phyloP scores from a whole-genome alignment of 495 filamentous ascomycete species.

The Bombardia bombarda region DNA sequence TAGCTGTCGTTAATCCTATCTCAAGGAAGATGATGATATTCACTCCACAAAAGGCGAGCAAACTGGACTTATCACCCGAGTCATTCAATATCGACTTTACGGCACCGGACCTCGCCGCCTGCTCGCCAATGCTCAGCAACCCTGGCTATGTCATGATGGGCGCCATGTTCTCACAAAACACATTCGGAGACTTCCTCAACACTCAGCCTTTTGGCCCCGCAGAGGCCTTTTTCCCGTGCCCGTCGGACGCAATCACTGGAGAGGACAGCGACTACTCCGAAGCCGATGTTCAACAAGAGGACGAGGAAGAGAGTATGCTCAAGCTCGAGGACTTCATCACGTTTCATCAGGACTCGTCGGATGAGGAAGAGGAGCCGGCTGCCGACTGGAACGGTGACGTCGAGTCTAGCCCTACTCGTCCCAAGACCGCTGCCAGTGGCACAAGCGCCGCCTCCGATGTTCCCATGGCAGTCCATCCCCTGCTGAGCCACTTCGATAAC shows the following conservation, averaged over 20 bases:
- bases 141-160: constrained; percentile 73
- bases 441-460: constrained; percentile 33
- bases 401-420: constrained; percentile 46
- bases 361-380: constrained; percentile 42
- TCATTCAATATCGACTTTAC: constrained; percentile 36
- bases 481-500: constrained; percentile 59
- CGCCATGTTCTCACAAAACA: constrained; percentile 46
- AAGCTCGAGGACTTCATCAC: constrained; percentile 67
- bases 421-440: constrained; percentile 43
- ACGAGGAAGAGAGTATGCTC: constrained; percentile 57
- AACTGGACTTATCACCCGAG: constrained; percentile 38
- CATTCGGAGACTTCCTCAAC: constrained; percentile 51
- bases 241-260: constrained; percentile 38
- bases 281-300: constrained; percentile 43
- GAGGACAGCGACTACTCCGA: constrained; percentile 25
- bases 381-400: constrained; percentile 32
- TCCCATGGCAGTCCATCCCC: constrained; percentile 23
- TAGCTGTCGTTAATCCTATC: constrained; percentile 61
- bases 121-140: constrained; percentile 55
- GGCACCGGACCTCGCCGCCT: constrained; percentile 36
- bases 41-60: constrained; percentile 30
- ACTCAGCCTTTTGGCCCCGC: constrained; percentile 60
- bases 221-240: constrained; percentile 68
- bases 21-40: constrained; percentile 68
- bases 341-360: constrained; percentile 51